Evolutionary conservation across 2,329 filamentous ascomycete genomes (phyloP), one percentile per base, ranked within the genome.

Genomic region (Fusarium vanettenii): DNA sequence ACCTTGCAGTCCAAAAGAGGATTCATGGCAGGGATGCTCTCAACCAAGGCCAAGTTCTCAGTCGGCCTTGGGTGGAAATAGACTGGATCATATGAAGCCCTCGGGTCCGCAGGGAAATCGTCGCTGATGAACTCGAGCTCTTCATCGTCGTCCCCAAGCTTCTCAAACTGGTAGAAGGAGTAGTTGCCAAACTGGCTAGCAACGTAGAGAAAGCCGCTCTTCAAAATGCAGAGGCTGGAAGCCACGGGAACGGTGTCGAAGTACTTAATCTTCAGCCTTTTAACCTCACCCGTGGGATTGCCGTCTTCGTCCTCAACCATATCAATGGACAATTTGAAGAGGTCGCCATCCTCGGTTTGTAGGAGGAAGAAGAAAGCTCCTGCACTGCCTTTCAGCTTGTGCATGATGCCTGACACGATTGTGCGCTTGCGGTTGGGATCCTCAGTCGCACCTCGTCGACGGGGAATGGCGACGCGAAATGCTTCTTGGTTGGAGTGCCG

Each of bases 311-410:
- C 94, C 76, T 95, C 93, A 11, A 92, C 89, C 92, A 98, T 96
- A 74, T 98, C 95, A 70, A 99, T 92, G 1, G 93, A 98, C 60
- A 98, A 90, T 82, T 98, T 98, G 89, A 99, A 98, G 8, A 99
- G 87, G 82, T 99, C 97, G n/a, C 97, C 97, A 81, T 99, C 97
- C 67, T 99, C 97, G 1, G 94, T 95, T 82, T 99, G 97, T 1
- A 99, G 86, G 4, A 99, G 89, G 82, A 98, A 98, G 87, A 99
- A 99, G 85, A 99, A 99, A 2, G 95, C 95, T 31, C 95, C 95
- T 7, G 88, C 88, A 69, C 88, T 92, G 70, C 91, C 91, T 79
- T 97, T 96, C 81, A 98, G 92, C 82, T 97, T 97, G 85, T 99
- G 97, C 92, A 98, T 96, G n/a, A 98, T 95, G 60, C 97, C 97